These are phyloP conservation scores for Monosporascus sp. DNA, from an alignment of 2,329 filamentous ascomycete species.

Conservation along the genomic window DNA sequence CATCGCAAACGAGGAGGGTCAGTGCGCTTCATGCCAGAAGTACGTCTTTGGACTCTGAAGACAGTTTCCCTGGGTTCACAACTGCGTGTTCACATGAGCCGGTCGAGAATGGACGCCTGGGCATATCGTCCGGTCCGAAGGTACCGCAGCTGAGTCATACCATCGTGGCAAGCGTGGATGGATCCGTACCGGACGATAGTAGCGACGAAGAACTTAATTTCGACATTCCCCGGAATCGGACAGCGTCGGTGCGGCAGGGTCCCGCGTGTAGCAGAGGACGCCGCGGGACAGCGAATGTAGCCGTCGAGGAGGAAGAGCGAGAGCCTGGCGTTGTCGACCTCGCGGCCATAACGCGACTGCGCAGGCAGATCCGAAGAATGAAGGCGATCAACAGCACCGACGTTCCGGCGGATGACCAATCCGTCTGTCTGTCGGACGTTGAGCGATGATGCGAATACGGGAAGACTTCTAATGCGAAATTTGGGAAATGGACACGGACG, in stretches of 20 bases:
- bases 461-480: no score
- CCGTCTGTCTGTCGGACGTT: not conserved
- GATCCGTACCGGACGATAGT: not conserved
- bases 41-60: conserved; percentile 13
- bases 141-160: not conserved
- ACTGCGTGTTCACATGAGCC: not conserved
- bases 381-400: not conserved
- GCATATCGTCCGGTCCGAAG: not conserved
- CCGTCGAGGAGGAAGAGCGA: not conserved
- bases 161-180: not conserved
- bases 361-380: not conserved
- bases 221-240: not conserved
- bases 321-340: not conserved
- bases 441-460: not conserved
- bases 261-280: not conserved
- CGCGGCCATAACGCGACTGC: not conserved
- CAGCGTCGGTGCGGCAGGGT: not conserved
- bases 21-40: not conserved
- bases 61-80: not conserved
- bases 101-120: not conserved
- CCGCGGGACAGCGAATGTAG: not conserved
- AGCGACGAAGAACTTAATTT: not conserved
- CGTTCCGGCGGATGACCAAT: not conserved
- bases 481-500: no score
- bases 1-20: conserved; percentile 1